Evolutionary conservation across 192 early-diverging fungal species (phyloP).

Genomic region (Kappamyces sp.): DNA sequence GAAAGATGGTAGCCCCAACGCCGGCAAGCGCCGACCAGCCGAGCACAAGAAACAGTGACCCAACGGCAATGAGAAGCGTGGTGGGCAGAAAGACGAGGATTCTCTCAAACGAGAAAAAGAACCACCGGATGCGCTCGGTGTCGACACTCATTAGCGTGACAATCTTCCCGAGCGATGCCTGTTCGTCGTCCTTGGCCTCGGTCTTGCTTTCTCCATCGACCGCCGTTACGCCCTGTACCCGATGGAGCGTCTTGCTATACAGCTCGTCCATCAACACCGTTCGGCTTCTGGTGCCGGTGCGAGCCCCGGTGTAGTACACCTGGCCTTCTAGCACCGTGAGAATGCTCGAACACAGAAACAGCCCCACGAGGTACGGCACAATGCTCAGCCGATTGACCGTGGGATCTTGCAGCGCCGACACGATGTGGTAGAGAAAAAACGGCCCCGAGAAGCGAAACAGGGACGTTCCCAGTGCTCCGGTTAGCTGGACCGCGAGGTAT

Average conservation of each 20-base stretch:
- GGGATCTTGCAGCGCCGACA: conserved; percentile 24
- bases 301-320: conserved; percentile 34
- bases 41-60: conserved; percentile 68
- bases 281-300: conserved; percentile 29
- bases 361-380: conserved; percentile 24
- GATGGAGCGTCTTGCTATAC: conserved; percentile 37
- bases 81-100: conserved; percentile 16
- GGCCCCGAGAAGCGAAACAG: conserved; percentile 29
- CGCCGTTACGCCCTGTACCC: conserved; percentile 13
- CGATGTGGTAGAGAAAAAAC: conserved; percentile 40
- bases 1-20: conserved; percentile 54
- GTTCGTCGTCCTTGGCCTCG: conserved; percentile 22
- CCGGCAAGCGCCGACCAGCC: conserved; percentile 81
- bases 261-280: conserved; percentile 38
- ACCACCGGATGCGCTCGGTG: conserved; percentile 17
- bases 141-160: conserved; percentile 34
- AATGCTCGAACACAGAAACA: conserved; percentile 28
- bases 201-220: conserved; percentile 3
- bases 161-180: conserved; percentile 28
- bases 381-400: background rate
- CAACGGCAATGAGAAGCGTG: conserved; percentile 49
- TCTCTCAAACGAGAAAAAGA: conserved; percentile 8
- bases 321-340: conserved; percentile 34
- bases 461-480: conserved; percentile 19
- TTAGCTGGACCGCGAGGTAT: conserved; percentile 11